Evolutionary conservation across 805 yeast species (phyloP).

Genomic region (Sugiyamaella boreocaroliniensis): DNA sequence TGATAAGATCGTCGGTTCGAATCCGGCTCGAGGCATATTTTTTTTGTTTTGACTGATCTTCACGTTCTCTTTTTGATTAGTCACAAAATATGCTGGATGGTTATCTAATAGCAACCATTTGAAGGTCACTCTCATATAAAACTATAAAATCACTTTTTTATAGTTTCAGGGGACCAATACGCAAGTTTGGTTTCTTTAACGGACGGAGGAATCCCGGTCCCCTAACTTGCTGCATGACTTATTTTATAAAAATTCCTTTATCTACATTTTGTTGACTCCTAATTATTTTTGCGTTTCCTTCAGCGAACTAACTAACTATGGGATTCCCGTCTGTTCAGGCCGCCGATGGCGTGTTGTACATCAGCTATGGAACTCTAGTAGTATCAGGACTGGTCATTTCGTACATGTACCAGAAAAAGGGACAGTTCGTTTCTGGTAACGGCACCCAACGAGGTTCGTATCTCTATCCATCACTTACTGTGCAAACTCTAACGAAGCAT

Average conservation of each 20-base stretch:
- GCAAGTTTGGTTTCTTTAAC: no score
- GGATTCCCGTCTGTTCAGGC: constrained; percentile 45
- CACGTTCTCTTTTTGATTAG: no score
- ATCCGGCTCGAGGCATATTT: constrained; percentile 59
- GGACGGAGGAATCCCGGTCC: no score
- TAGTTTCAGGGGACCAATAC: no score
- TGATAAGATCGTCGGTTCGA: constrained; percentile 81
- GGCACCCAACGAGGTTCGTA: constrained; percentile 61
- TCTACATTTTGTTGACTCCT: no score
- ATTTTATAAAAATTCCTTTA: neutral
- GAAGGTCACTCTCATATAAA: no score
- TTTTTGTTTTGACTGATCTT: constrained; percentile 11
- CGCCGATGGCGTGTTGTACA: constrained; percentile 58
- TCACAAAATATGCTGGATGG: no score
- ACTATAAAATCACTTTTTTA: no score
- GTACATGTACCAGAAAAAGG: constrained; percentile 44
- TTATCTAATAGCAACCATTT: no score
- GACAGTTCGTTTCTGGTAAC: constrained; percentile 66
- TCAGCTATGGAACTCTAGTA: constrained; percentile 51
- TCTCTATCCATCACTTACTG: no score
- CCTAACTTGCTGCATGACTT: no score
- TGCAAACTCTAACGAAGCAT: constrained; percentile 17
- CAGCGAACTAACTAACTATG: constrained; percentile 21
- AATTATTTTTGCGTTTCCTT: neutral
- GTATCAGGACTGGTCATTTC: constrained; percentile 52